Evolutionary conservation across 2,329 filamentous ascomycete genomes (phyloP).

Genomic region (Trichoderma guizhouense): DNA sequence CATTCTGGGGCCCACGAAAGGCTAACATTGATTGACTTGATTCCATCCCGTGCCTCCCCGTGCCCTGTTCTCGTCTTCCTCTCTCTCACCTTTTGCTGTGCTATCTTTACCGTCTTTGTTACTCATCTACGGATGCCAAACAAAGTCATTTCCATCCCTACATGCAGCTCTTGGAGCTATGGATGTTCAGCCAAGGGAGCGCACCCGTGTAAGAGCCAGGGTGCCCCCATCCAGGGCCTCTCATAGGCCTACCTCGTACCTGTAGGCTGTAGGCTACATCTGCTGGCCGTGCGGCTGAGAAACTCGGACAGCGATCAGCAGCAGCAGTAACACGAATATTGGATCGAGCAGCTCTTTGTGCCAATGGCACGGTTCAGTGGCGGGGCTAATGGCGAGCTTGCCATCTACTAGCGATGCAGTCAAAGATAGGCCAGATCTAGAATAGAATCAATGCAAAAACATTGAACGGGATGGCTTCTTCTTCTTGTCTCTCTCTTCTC

Average conservation of each 20-base stretch:
- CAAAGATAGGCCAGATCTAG: conserved; percentile 3
- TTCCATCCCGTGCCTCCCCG: background rate
- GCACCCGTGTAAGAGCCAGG: background rate
- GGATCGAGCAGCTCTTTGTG: background rate
- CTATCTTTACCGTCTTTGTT: background rate
- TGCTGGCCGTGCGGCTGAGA: conserved; percentile 11
- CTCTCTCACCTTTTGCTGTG: background rate
- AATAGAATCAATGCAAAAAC: background rate
- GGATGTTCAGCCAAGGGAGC: background rate
- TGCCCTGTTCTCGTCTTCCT: background rate
- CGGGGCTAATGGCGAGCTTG: conserved; percentile 6
- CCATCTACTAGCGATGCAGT: conserved; percentile 6
- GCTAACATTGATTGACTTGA: background rate
- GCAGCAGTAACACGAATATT: conserved; percentile 1
- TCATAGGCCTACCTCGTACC: background rate
- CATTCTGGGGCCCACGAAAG: background rate
- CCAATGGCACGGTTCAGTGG: background rate
- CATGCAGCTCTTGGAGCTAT: background rate
- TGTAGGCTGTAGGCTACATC: background rate
- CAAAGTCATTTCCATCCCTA: background rate
- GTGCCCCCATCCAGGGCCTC: background rate
- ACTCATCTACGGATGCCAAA: background rate
- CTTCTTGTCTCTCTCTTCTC: background rate
- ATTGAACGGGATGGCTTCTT: background rate
- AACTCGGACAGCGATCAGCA: conserved; percentile 4